Evolutionary conservation across 2,329 filamentous ascomycete species (phyloP), one percentile per base, ranked within the genome.

Genomic region (Mycosphaerella sp.): DNA sequence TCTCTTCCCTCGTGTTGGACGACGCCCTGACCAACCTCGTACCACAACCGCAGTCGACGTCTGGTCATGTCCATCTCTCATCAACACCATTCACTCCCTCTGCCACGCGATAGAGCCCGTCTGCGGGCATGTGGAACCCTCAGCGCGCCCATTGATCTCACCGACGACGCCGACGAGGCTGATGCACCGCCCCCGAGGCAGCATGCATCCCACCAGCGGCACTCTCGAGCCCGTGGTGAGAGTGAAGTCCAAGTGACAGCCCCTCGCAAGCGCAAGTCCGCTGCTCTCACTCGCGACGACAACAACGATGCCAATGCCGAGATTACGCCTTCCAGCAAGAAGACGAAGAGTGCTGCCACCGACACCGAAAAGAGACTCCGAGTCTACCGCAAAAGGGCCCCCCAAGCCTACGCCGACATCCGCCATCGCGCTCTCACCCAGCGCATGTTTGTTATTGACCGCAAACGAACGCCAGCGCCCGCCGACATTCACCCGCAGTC

Each of bases 401-500:
- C 66, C 3, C 46, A 52, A 6, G 53, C 53, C 4, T 66, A 64
- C 39, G 47, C 46, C 26, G 59, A 64, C 10, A 54, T 66, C 36
- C 58, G 61, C 31, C 40, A 64, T 7, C 64, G 66, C 8, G 66
- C 65, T 7, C 58, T 64, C 23, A 67, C 66, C 5, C 66, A 68
- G 34, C 64, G 66, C 52, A 66, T 68, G 65, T 65, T 65, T 23
- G 63, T 64, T 0, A 51, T 68, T 17, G 62, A 66, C 43, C 62
- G 66, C 10, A 48, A 61, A 34, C 63, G 66, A 10, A 31, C 53
- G 40, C 21, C 26, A 8, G 40, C 42, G 3, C 48, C 55, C 5
- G 46, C 48, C n/a, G 39, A 59, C 34, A 39, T 39, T 12, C 32
- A 51, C 11, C 48, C 48, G 7, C 9, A n/a, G 2, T 53, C 50